A percentile compares a stretch with the other conserved stretches of the same genome.
Conservation (phyloP, 768 basidiomycete genomes). For the Phanerodontia chrysosporium region DNA sequence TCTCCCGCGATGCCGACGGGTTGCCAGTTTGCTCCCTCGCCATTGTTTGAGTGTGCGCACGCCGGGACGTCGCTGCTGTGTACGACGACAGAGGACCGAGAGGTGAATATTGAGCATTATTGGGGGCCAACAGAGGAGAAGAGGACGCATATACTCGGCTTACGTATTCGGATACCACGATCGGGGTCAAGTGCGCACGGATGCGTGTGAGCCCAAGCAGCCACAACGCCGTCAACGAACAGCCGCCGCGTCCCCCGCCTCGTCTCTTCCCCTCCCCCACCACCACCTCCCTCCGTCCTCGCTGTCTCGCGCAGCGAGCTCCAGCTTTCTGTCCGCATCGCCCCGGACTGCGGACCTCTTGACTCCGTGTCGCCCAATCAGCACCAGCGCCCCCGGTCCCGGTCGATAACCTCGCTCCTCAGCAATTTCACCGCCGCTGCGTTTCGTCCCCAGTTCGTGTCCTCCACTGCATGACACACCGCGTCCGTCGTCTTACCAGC, state of each 20-base stretch:
- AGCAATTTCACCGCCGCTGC: constrained; percentile 1
- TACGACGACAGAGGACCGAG: not conserved
- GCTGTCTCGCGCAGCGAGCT: not conserved
- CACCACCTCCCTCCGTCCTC: not conserved
- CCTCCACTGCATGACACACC: not conserved
- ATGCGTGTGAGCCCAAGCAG: constrained; percentile 10
- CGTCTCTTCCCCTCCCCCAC: constrained; percentile 3
- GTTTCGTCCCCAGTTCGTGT: not conserved
- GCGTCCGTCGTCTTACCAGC: not conserved
- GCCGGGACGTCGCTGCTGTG: not conserved
- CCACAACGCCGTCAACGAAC: constrained; percentile 13
- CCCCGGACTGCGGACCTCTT: constrained; percentile 4
- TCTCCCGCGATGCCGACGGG: constrained; percentile 12
- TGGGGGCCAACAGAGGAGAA: not conserved
- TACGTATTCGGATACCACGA: constrained; percentile 8
- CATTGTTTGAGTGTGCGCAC: not conserved
- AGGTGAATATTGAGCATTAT: not conserved
- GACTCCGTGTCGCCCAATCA: constrained; percentile 8
- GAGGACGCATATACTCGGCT: not conserved
- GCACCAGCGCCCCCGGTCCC: constrained; percentile 1
- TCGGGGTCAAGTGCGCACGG: constrained; percentile 9
- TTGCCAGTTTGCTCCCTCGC: not conserved
- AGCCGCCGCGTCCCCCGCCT: constrained; percentile 7
- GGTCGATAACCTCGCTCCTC: not conserved
- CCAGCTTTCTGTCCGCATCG: not conserved